A percentile compares a stretch with the other conserved stretches of the same genome.
Conservation (phyloP, 78 protist genomes). For the Blattamonas nauphoetae region DNA sequence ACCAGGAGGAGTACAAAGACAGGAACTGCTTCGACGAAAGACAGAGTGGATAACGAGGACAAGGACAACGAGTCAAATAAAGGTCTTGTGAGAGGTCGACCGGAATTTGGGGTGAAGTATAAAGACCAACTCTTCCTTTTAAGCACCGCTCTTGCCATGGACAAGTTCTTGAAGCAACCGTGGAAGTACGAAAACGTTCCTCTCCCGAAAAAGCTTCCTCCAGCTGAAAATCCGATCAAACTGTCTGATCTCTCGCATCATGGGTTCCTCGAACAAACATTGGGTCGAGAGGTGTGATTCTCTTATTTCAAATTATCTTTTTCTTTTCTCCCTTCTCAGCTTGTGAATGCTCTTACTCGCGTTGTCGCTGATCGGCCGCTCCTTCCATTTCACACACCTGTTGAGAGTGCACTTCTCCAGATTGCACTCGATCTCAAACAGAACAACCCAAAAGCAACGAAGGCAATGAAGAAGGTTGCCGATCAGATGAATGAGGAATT, state of each 20-base stretch:
- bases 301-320: background rate
- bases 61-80: too few relatives aligned
- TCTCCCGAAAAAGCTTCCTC: background rate
- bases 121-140: background rate
- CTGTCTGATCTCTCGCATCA: background rate
- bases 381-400: background rate
- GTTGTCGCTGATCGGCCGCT: background rate
- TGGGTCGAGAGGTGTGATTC: background rate
- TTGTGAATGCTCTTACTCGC: background rate
- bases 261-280: constrained; percentile 1
- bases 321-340: background rate
- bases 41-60: background rate
- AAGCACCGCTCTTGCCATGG: background rate
- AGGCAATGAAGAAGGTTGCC: background rate
- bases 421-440: background rate
- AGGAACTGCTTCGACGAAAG: background rate
- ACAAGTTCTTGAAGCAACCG: background rate
- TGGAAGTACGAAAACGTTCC: background rate
- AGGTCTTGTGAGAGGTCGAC: constrained; percentile 11
- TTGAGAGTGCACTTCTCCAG: background rate
- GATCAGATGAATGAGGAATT: background rate
- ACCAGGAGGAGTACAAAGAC: too few relatives aligned
- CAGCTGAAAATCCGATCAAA: background rate
- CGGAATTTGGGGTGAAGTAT: background rate
- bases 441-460: background rate